Base-by-base conservation (phyloP, 371 early-diverging fungal species). In the Mucor racemosus region DNA sequence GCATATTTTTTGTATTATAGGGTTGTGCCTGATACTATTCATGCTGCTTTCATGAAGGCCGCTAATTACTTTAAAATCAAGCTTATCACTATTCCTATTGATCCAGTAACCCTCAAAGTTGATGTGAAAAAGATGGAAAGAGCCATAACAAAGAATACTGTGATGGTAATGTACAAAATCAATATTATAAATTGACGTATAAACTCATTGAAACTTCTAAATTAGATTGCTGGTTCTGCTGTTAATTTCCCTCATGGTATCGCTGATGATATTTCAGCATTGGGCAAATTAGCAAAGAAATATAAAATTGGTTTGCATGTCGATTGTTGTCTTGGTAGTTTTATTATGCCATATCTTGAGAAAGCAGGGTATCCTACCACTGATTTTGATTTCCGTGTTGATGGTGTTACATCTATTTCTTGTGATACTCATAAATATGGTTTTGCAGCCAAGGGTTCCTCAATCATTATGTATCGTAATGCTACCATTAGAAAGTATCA, bases 381-480 rank as follows among this genome's bases (percentile, higher is more conserved):
- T 17, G 82, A 75, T 6, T 93, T 94, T 76, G 98, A 98, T 67
- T 97, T 98, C 80, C 81, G 96, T 55, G 87, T 97, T 11, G 89
- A 91, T 4, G 97, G 98, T 46, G 97, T 98, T 35, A 98, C 97
- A 0, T 92, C 95, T 21, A 96, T 98, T 61, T 95, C 95, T 10
- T 95, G 94, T 76, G 98, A 98, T 77, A 95, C 98, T 0, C 98
- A 98, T 87, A 98, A 98, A 84, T 95, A 95, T 69, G 95, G 95
- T 13, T 98, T 97, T 81, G 97, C 98, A 5, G 96, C 97, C 44
- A 98, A 98, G 84, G 98, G 98, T 7, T 92, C 96, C 5, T 94
- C 95, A n/a, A 93, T 97, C 34, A 85, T 98, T 66, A 93, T 98
- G 96, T 98, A 96, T 73, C 81, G 88, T 34, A 74, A 80, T 75